Percentiles rank a stretch among this genome's conserved stretches.
These are phyloP conservation scores for Penicillium concentricum DNA, from an alignment of 2,329 filamentous ascomycete genomes.

Conservation along the genomic window DNA sequence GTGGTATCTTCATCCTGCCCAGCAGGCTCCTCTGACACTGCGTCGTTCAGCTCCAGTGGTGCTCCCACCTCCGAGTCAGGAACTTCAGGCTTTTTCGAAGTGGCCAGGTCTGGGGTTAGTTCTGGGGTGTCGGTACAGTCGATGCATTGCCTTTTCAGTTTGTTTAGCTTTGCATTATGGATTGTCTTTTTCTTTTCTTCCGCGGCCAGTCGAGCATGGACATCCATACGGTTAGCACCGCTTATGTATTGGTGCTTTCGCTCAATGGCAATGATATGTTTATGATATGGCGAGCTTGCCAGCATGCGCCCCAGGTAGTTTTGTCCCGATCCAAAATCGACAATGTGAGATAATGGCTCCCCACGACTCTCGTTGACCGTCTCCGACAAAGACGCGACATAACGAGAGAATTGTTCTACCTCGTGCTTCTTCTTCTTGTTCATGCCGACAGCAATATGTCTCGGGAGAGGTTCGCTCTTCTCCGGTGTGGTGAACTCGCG, in stretches of 20 bases:
- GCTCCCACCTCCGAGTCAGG: constrained; percentile 1
- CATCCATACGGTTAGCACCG: constrained; percentile 79
- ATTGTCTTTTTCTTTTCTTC: constrained; percentile 67
- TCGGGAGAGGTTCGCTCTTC: constrained; percentile 58
- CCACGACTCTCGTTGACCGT: constrained; percentile 52
- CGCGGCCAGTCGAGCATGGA: constrained; percentile 72
- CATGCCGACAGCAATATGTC: constrained; percentile 82
- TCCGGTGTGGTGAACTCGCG: constrained; percentile 56
- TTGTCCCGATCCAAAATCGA: constrained; percentile 95
- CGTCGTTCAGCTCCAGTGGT: neutral
- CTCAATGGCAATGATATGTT: constrained; percentile 86
- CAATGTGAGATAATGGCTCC: constrained; percentile 71
- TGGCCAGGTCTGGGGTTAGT: constrained; percentile 1
- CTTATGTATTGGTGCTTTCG: constrained; percentile 81
- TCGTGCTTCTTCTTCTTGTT: constrained; percentile 95
- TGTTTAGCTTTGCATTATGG: constrained; percentile 43
- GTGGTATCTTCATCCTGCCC: constrained; percentile 26
- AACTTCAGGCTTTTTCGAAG: constrained; percentile 5
- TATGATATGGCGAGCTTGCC: constrained; percentile 80
- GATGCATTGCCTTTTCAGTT: constrained; percentile 51
- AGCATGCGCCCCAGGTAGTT: constrained; percentile 91
- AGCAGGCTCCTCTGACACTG: constrained; percentile 9
- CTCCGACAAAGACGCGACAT: constrained; percentile 67
- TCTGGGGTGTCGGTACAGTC: constrained; percentile 18
- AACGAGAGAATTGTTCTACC: constrained; percentile 85